Evolutionary conservation across 2,329 filamentous ascomycete species (phyloP), one percentile per base, ranked within the genome.

Genomic region (Talaromyces sp.): DNA sequence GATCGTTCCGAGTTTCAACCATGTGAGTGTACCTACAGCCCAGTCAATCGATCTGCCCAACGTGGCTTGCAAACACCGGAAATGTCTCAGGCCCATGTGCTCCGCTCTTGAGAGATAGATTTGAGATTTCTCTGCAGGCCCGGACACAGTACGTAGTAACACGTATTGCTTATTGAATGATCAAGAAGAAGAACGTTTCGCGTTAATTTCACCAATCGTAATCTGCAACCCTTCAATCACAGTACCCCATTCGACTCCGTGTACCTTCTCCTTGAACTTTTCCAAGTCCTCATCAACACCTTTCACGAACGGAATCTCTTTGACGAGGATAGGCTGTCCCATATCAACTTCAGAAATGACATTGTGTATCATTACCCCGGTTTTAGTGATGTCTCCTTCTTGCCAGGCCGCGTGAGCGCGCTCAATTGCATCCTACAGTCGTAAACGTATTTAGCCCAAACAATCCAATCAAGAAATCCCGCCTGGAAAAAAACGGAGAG

Each of bases 321-420:
- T 73, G 1, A 86, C 81, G 61, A 92, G 67, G 65, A 96, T 87
- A 9, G 89, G 86, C 62, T 82, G 78, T 2, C 91, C 91, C 67
- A 87, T 82, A 75, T 96, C 91, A 56, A 96, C 90, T 70, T 93
- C 84, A 8, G 77, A 78, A 61, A 89, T 86, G 48, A 96, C 91
- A 73, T 92, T 87, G 75, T 96, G 91, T 15, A 91, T 85, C 92
- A 96, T 96, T 56, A 95, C 86, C 0, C 92, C 91, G 0, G 84
- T 91, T 63, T 80, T 81, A 63, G 81, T 81, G 63, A 88, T 81
- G 66, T 86, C 82, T 9, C 90, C 81, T 62, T 81, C 82, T 69
- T 85, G 73, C 69, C 89, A 91, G 58, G 89, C 90, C 48, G 83
- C 80, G 73, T 85, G 91, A 2, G 91, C 90, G 22, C 89, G 80